Evolutionary conservation across 1,139 yeast species (phyloP).

Genomic region (Yamadazyma spencermartinsiae): DNA sequence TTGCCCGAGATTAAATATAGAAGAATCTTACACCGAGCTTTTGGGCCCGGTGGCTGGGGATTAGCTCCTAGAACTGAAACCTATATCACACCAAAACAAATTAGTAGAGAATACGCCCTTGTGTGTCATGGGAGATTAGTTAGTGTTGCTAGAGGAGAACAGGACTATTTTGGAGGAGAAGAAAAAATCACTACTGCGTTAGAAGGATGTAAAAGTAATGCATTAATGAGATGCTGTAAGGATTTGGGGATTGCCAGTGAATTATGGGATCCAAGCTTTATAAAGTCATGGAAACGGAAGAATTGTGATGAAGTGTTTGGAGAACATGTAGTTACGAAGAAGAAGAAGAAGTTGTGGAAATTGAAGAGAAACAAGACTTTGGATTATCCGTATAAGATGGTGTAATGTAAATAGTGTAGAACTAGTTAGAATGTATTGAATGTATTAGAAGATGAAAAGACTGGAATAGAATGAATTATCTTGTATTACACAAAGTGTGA

Average conservation of each 20-base stretch:
- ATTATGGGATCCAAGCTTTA: slow-evolving; percentile 93
- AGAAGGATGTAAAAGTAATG: slow-evolving; percentile 96
- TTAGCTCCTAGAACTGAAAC: slow-evolving; percentile 91
- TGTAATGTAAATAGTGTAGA: slow-evolving; percentile 7
- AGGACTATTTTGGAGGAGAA: slow-evolving; percentile 80
- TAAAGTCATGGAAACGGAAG: slow-evolving; percentile 72
- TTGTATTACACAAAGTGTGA: too few relatives aligned
- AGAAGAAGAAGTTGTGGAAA: slow-evolving; percentile 89
- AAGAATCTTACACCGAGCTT: slow-evolving; percentile 80
- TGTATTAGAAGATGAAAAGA: not conserved
- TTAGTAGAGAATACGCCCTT: slow-evolving; percentile 86
- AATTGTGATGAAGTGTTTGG: slow-evolving; percentile 83
- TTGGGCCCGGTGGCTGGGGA: slow-evolving; percentile 99
- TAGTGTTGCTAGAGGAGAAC: slow-evolving; percentile 93
- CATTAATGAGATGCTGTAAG: slow-evolving; percentile 96
- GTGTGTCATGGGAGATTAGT: slow-evolving; percentile 87
- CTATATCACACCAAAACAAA: slow-evolving; percentile 58
- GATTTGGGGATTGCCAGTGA: slow-evolving; percentile 96
- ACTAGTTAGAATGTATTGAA: not conserved
- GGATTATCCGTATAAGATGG: slow-evolving; percentile 74
- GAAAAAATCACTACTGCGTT: slow-evolving; percentile 92
- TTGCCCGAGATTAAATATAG: slow-evolving; percentile 95
- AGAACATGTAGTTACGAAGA: slow-evolving; percentile 78
- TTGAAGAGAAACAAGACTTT: slow-evolving; percentile 70
- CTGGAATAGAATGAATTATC: not conserved